Evolutionary conservation across 352 stramenopile species (phyloP).

Genomic region (Pythium scleroteichum): DNA sequence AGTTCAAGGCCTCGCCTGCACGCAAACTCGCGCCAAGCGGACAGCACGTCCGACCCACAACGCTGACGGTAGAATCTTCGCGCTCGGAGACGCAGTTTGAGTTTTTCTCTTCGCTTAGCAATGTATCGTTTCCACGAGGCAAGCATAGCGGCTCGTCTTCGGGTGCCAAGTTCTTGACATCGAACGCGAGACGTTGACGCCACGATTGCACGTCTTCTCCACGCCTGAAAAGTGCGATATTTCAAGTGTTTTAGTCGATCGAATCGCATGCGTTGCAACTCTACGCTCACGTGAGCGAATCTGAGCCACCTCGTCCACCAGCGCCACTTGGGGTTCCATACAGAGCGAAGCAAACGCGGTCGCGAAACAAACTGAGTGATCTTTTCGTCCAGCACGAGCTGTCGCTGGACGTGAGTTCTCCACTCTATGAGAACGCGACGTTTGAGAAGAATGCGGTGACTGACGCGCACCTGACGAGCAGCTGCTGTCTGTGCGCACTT

Average conservation of each 20-base stretch:
- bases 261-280: background rate
- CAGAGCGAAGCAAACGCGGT: background rate
- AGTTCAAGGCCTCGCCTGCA: background rate
- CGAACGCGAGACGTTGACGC: no score
- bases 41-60: background rate
- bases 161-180: no score
- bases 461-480: conserved; percentile 8
- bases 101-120: background rate
- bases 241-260: background rate
- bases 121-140: background rate
- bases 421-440: conserved; percentile 4
- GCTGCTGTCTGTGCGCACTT: background rate
- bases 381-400: background rate
- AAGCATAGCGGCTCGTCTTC: background rate
- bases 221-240: background rate
- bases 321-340: conserved; percentile 23
- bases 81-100: background rate
- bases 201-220: conserved; percentile 5
- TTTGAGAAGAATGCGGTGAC: conserved; percentile 5
- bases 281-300: conserved; percentile 8
- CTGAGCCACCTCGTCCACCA: conserved; percentile 7
- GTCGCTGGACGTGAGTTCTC: background rate
- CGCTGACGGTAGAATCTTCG: background rate
- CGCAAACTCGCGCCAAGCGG: background rate
- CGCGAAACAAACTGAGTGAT: background rate